These are phyloP conservation scores for Mycena capillaripes DNA, from an alignment of 768 basidiomycete genomes.

Conservation along the genomic window DNA sequence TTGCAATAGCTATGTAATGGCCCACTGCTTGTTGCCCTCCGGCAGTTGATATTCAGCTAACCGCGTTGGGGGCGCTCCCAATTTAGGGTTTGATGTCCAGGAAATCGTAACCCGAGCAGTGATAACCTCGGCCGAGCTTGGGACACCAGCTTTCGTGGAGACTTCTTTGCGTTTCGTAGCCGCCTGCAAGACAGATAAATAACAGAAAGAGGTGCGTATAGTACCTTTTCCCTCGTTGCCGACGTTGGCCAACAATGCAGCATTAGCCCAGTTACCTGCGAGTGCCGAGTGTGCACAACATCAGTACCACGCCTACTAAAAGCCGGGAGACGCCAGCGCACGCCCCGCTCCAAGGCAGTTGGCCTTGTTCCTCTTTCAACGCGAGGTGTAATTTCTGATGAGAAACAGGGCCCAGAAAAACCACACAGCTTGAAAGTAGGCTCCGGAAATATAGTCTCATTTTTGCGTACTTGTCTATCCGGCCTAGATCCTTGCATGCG, in stretches of 20 bases:
- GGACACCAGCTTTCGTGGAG: not conserved
- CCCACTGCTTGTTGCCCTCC: no score
- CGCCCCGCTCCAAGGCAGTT: not conserved
- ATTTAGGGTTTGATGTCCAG: not conserved
- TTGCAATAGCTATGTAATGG: no score
- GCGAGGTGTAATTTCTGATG: conserved; percentile 9
- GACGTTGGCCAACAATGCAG: not conserved
- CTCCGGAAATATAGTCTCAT: no score
- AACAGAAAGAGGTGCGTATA: no score
- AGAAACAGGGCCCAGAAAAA: not conserved
- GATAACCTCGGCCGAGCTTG: not conserved
- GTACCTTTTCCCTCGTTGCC: not conserved
- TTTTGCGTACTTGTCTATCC: no score
- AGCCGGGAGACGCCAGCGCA: not conserved
- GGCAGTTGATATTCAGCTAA: no score
- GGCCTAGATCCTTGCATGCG: no score
- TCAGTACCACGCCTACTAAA: not conserved
- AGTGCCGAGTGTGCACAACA: not conserved
- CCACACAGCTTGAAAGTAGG: no score
- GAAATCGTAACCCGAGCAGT: not conserved
- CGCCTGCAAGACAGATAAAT: not conserved
- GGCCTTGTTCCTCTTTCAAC: conserved; percentile 2
- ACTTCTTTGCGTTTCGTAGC: not conserved
- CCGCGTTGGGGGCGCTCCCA: no score
- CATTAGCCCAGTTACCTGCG: not conserved